phyloP scores from a whole-genome alignment of 768 basidiomycete genomes.

The Leccinum truebloodii region DNA sequence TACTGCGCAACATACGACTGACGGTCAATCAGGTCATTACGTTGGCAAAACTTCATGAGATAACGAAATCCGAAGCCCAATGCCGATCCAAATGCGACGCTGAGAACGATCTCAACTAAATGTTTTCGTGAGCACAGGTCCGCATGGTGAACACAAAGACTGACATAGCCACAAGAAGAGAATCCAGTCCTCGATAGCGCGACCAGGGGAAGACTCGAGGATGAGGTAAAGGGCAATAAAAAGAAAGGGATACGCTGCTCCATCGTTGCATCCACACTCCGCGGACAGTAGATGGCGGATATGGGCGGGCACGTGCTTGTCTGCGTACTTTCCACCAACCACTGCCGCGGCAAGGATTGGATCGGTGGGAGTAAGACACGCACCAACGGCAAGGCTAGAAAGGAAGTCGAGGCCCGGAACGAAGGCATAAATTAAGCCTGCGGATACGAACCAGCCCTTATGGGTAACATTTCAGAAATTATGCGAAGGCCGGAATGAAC shows the following conservation, averaged over 20 bases:
- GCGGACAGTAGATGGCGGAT: constrained; percentile 63
- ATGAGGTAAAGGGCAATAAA: constrained; percentile 88
- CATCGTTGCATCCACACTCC: constrained; percentile 95
- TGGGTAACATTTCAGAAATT: constrained; percentile 7
- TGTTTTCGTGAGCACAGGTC: constrained; percentile 6
- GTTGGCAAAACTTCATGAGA: constrained; percentile 91
- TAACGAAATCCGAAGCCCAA: constrained; percentile 82
- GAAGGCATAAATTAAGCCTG: constrained; percentile 86
- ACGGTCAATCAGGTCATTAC: constrained; percentile 84
- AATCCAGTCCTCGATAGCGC: constrained; percentile 87
- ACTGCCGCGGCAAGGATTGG: constrained; percentile 47
- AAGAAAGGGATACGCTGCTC: constrained; percentile 94
- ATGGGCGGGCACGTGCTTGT: constrained; percentile 93
- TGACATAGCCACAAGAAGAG: constrained; percentile 82
- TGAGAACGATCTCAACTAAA: constrained; percentile 77
- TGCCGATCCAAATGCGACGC: constrained; percentile 69
- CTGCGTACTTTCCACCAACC: constrained; percentile 94
- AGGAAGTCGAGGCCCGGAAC: constrained; percentile 90
- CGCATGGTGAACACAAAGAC: constrained; percentile 30
- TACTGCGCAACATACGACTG: constrained; percentile 96
- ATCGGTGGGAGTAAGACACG: constrained; percentile 88
- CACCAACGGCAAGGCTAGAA: constrained; percentile 85
- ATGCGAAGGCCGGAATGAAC: constrained; percentile 1
- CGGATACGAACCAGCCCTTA: constrained; percentile 94
- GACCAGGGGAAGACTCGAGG: constrained; percentile 58